Evolutionary conservation across 208 protist species (phyloP).

Genomic region (Plasmodiophora brassicae): DNA sequence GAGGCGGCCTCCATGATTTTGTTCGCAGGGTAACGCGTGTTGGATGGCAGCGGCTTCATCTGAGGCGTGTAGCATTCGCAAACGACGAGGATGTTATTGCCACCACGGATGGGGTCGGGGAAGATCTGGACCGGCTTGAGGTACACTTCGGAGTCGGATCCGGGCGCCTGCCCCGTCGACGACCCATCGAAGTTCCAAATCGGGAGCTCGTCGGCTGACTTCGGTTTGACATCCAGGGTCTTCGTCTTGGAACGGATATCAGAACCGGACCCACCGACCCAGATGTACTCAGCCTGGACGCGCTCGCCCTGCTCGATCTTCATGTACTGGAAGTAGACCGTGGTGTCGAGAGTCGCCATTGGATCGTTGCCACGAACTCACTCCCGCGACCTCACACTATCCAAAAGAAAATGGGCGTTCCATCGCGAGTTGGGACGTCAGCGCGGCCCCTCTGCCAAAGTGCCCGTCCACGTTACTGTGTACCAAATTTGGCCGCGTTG

Average conservation of each 20-base stretch:
- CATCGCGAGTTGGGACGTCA: too few relatives aligned
- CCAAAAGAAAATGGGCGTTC: too few relatives aligned
- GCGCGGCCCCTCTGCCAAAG: too few relatives aligned
- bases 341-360: background rate
- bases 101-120: conserved; percentile 70
- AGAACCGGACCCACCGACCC: conserved; percentile 59
- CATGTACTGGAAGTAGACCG: conserved; percentile 34
- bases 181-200: conserved; percentile 96
- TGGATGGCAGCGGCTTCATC: conserved; percentile 73
- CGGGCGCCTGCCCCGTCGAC: conserved; percentile 78
- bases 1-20: conserved; percentile 71
- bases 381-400: too few relatives aligned
- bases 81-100: conserved; percentile 69
- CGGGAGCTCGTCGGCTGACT: conserved; percentile 63
- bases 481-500: too few relatives aligned
- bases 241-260: conserved; percentile 66
- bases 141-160: conserved; percentile 79
- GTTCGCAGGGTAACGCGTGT: conserved; percentile 75
- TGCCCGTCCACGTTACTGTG: too few relatives aligned
- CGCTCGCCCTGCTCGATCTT: background rate
- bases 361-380: too few relatives aligned
- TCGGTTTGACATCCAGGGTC: conserved; percentile 38
- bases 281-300: conserved; percentile 57
- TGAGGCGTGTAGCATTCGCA: conserved; percentile 71
- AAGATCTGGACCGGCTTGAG: conserved; percentile 68